Conservation (phyloP, 2,329 filamentous ascomycete genomes). For the Neoscytalidium dimidiatum region DNA sequence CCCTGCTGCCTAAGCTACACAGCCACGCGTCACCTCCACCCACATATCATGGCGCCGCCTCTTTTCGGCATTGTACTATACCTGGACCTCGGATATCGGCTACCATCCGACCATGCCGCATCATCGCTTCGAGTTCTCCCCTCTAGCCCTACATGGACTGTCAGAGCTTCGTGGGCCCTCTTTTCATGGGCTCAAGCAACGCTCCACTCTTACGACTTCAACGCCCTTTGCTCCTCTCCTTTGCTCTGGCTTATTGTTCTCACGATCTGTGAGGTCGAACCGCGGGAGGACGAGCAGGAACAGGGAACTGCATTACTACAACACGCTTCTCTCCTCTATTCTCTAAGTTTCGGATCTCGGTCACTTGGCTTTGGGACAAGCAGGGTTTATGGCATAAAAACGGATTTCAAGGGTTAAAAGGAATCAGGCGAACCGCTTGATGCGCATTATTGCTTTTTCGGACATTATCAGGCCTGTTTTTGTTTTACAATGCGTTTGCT, state of each 20-base stretch:
- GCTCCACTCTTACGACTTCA: conserved; percentile 2
- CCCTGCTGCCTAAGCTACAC: background rate
- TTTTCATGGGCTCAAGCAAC: background rate
- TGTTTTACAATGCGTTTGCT: background rate
- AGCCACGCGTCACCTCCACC: conserved; percentile 1
- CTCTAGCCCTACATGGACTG: background rate
- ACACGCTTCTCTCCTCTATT: background rate
- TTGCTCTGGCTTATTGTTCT: background rate
- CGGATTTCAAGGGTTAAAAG: background rate
- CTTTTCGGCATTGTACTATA: conserved; percentile 7
- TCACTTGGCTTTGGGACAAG: background rate
- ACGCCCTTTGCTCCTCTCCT: background rate
- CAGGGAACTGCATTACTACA: conserved; percentile 7
- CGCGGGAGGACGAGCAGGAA: too few relatives aligned
- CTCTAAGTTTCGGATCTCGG: background rate
- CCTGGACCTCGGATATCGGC: background rate
- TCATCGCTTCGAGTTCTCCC: background rate
- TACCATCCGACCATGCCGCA: background rate
- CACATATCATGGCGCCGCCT: background rate
- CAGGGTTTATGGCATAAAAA: conserved; percentile 5
- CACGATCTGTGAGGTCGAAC: too few relatives aligned
- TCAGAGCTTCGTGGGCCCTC: background rate
- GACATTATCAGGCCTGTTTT: background rate
- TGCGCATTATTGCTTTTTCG: background rate
- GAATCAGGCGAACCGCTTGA: background rate